These are phyloP conservation scores for Sarcomyxa edulis DNA, from an alignment of 768 basidiomycete genomes.

Conservation along the genomic window DNA sequence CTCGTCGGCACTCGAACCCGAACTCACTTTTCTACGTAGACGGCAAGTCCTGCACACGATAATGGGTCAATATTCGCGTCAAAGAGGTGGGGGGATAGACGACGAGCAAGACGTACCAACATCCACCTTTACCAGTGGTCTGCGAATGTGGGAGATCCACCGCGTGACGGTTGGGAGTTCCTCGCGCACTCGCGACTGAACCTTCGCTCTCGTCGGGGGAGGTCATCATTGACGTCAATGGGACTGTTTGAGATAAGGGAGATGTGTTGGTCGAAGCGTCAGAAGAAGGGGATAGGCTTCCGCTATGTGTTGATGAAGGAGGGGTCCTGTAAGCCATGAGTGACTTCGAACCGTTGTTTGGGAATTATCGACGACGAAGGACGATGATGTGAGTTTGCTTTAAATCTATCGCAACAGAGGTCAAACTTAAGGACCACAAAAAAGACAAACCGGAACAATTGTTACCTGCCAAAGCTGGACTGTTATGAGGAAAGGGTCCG, in stretches of 20 bases:
- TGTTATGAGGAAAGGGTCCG: no score
- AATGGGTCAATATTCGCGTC: constrained; percentile 9
- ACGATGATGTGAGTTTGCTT: constrained; percentile 1
- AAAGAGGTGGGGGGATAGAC: constrained; percentile 7
- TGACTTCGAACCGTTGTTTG: neutral
- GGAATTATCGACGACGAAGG: neutral
- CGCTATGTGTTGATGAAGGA: constrained; percentile 35
- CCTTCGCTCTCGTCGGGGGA: constrained; percentile 21
- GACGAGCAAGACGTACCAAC: constrained; percentile 52
- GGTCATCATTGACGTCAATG: constrained; percentile 26
- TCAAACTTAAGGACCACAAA: no score
- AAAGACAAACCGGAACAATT: no score
- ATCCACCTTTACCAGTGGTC: constrained; percentile 66
- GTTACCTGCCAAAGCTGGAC: no score
- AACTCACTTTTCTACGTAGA: constrained; percentile 69
- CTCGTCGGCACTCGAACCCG: neutral
- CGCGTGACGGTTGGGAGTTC: constrained; percentile 43
- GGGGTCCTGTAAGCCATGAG: constrained; percentile 49
- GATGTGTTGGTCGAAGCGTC: constrained; percentile 35
- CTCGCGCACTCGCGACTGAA: constrained; percentile 25
- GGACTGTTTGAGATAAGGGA: constrained; percentile 40
- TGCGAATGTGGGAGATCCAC: constrained; percentile 47
- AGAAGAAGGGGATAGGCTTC: constrained; percentile 39
- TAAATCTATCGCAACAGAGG: no score
- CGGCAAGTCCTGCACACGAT: constrained; percentile 65